A percentile compares a stretch with the other conserved stretches of the same genome.
Conservation (phyloP, 208 protist genomes). For the Leishmania turanica region DNA sequence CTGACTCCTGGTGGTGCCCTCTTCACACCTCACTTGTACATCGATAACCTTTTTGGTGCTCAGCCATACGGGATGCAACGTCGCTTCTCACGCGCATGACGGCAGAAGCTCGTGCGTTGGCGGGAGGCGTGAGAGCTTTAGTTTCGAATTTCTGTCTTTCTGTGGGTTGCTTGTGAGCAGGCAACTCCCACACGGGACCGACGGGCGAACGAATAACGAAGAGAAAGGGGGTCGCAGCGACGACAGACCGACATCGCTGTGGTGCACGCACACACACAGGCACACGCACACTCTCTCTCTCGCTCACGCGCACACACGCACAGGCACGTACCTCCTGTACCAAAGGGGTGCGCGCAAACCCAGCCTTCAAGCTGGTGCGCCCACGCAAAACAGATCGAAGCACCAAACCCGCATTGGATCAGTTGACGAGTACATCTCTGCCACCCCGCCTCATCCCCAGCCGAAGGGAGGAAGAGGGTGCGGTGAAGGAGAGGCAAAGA, state of each 20-base stretch:
- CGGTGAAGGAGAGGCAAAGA: not conserved
- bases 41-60: not conserved
- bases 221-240: not conserved
- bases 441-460: not conserved
- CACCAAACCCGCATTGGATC: not conserved
- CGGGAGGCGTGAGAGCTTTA: not conserved
- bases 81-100: not conserved
- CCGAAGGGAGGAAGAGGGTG: not conserved
- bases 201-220: not conserved
- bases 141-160: not conserved
- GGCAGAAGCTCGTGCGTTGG: not conserved
- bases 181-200: not conserved
- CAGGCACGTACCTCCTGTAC: not conserved
- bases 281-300: not conserved
- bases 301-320: not conserved
- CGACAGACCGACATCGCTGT: not conserved
- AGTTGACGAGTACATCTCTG: not conserved
- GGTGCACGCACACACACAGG: not conserved
- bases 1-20: not conserved
- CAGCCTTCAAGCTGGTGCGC: not conserved
- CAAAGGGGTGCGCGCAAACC: no score
- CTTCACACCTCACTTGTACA: not conserved
- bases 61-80: not conserved
- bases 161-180: not conserved
- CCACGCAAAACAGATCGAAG: not conserved